Percentiles rank a stretch among this genome's conserved stretches.
Evolutionary conservation across 1,284 basidiomycete genomes (phyloP).

Genomic region (Microbotryum saponariae): DNA sequence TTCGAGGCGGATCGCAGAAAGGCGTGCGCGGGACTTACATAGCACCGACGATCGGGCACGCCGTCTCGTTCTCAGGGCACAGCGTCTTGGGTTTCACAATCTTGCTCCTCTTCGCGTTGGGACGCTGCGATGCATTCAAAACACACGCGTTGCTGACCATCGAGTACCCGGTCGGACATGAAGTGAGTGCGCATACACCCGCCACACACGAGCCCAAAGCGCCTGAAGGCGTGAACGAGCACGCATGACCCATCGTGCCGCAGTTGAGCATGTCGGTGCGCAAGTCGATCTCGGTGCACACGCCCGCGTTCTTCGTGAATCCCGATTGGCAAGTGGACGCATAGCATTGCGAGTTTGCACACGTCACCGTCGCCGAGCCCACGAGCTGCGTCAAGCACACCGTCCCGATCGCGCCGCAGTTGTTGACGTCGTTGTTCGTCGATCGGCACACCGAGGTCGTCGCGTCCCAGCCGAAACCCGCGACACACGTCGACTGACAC

Average conservation of each 20-base stretch:
- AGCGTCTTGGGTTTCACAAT: constrained; percentile 1
- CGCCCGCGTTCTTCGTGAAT: constrained; percentile 8
- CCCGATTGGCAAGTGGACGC: constrained; percentile 4
- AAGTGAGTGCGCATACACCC: constrained; percentile 5
- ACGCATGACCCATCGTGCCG: constrained; percentile 6
- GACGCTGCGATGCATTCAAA: constrained; percentile 3
- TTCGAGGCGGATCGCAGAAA: too few species aligned
- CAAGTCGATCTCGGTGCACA: constrained; percentile 4
- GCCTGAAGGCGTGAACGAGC: constrained; percentile 6
- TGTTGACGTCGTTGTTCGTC: constrained; percentile 4
- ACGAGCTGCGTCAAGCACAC: background rate
- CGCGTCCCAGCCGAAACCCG: background rate
- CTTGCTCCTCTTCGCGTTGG: constrained; percentile 19
- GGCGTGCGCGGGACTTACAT: background rate
- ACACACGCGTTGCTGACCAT: constrained; percentile 9
- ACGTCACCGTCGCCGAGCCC: background rate
- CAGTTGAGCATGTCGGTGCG: background rate
- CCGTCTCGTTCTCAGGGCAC: constrained; percentile 3
- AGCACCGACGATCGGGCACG: constrained; percentile 21
- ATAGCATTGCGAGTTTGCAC: constrained; percentile 4
- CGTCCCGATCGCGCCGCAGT: constrained; percentile 26
- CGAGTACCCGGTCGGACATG: constrained; percentile 11
- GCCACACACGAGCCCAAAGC: constrained; percentile 2
- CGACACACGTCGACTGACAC: background rate
- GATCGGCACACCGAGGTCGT: background rate